Base-by-base conservation (phyloP, 177 flowering plant species). In the Tripterygium wilfordii region DNA sequence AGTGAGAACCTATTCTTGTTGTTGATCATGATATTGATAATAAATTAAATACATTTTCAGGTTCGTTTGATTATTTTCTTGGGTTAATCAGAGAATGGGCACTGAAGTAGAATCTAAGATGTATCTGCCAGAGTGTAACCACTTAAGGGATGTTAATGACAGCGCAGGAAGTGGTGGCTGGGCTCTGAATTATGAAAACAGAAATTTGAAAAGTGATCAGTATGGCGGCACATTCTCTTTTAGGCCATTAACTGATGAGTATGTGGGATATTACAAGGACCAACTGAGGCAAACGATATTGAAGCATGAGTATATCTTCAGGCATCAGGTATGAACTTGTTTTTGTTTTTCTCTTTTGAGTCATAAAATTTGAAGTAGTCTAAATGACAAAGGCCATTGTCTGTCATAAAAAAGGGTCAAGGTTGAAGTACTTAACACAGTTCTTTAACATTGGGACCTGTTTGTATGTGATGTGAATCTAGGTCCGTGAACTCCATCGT, bases 401-500 rank as follows among this genome's bases (percentile, higher is more conserved):
- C n/a, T n/a, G n/a, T n/a, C n/a, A n/a, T n/a, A n/a, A n/a, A n/a
- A n/a, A n/a, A n/a, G n/a, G n/a, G n/a, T n/a, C n/a, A n/a, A n/a
- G n/a, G n/a, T n/a, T n/a, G n/a, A n/a, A n/a, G n/a, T n/a, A n/a
- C n/a, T 40, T 4, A 5, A 16, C 37, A 27, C 24, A n/a, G 28
- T 31, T 46, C 2, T 40, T 50, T 53, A 21, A 39, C 32, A 15
- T 7, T 39, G 25, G 16, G 6, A 32, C 30, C 23, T 42, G 4
- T 45, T 36, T 48, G n/a, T 56, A 9, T 41, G 32, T 16, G 19
- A 14, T 39, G 27, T 54, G 20, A 17, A 13, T 45, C 25, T 59
- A 75, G 80, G 57, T 75, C 35, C 57, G 29, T 33, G 77, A 75
- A 47, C 67, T 75, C 12, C 80, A 75, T 49, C 68, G 72, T 6